Base-by-base conservation (phyloP, 257 asterid genomes). In the Solanum habrochaites region DNA sequence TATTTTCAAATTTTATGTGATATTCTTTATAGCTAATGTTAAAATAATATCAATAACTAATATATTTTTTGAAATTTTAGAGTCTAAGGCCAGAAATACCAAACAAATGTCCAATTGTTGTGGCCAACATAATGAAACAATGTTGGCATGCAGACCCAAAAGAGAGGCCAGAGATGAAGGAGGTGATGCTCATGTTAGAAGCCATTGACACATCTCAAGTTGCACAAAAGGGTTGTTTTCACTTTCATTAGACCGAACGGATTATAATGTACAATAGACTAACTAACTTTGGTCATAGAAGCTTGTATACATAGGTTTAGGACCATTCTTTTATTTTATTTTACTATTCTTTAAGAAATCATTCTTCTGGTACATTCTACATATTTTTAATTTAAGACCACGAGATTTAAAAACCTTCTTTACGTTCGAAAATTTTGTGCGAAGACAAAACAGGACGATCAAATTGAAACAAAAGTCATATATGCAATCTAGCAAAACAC, bases 101-200 rank as follows among this genome's bases (percentile, higher is more conserved):
- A 0, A 29, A 49, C 0, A 8, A 15, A 40, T 89, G 89, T 20
- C 91, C 91, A 1, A 31, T 23, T 14, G 35, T 29, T 16, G 14
- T 91, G n/a, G 88, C 90, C 4, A 27, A 85, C 2, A 31, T 89
- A 87, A 88, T 89, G 90, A 86, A 23, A 15, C 23, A n/a, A 12
- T 91, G 91, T 67, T 89, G 90, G 91, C 69, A 82, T 14, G 72
- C 83, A 7, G 75, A 89, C 10, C 85, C 88, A 4, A 42, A 58
- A 29, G 87, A 31, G 9, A 29, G 91, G 58, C 90, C 90, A 13
- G 90, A 89, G 85, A 91, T 89, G 90, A 60, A 66, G 4, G 86
- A 82, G 45, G 90, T 89, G 18, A 88, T 83, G 16, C 32, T 7
- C 7, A 70, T 5, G 86, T 69, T 91, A 40, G 89, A 85, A 85